Base-by-base conservation (phyloP, 225 moss, liverwort and hornwort species). In the Straminergon stramineum region DNA sequence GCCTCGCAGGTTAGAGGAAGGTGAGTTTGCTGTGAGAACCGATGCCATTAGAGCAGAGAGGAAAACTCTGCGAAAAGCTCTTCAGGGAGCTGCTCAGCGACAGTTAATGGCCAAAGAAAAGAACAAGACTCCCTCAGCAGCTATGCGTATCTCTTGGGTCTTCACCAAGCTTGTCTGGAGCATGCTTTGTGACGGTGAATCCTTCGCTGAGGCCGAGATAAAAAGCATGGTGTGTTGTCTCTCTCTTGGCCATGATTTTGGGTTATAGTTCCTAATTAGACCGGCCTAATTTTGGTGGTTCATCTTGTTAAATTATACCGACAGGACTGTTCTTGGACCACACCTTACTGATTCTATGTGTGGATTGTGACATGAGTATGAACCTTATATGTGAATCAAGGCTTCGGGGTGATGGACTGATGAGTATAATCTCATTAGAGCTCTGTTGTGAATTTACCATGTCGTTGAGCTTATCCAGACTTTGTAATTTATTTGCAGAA, bases 71-170 rank as follows among this genome's bases (percentile, higher is more conserved):
- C 94, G 97, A 85, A 93, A 92, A 89, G 95, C 95, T 79, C 96
- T 99, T 77, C 96, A 96, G 88, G 93, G 92, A 84, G 99, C 99
- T 86, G 99, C 97, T 45, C 95, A 99, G 88, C 96, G 95, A 92
- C 99, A 96, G 52, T 91, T 99, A 89, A 96, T 94, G 95, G 96
- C 96, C 88, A 99, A 99, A 88, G 99, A 97, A 88, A 99, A 99
- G 92, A 96, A 99, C 81, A 96, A 93, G 91, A 94, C 96, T 92
- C 96, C 99, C 63, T 93, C 97, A 55, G 96, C 99, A 87, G 99
- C 99, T 65, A 97, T 99, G 96, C 95, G 97, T 39, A 97, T 99
- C 91, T 99, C 97, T 83, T 99, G 99, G 99, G 97, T 96, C 62
- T 94, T 99, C 91, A 95, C 95, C 90, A 96, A 99, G 87, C 96